A percentile compares a stretch with the other conserved stretches of the same genome.
These are phyloP conservation scores for Penicillium fuscoglaucum DNA, from an alignment of 2,329 filamentous ascomycete species.

Conservation along the genomic window DNA sequence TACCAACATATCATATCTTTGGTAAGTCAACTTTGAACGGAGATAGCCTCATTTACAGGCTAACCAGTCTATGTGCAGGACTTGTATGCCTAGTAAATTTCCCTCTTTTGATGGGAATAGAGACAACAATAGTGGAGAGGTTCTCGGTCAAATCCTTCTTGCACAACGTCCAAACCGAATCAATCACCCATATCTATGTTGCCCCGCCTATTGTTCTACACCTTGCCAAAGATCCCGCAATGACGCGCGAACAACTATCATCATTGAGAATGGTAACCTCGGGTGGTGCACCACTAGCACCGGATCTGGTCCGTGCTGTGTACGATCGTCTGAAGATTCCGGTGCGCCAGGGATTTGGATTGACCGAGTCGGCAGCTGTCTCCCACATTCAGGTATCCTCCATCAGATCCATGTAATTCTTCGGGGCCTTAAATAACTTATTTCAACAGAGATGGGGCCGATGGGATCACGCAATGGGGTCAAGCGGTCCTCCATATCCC, in stretches of 20 bases:
- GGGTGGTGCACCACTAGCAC: too few relatives aligned
- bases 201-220: conserved; percentile 23
- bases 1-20: conserved; percentile 23
- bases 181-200: conserved; percentile 17
- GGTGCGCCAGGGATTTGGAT: too few relatives aligned
- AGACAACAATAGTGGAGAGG: conserved; percentile 16
- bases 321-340: too few relatives aligned
- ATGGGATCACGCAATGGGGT: conserved; percentile 17
- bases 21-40: conserved; percentile 7
- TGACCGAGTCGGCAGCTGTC: too few relatives aligned
- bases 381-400: conserved; percentile 16
- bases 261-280: too few relatives aligned
- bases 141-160: conserved; percentile 19
- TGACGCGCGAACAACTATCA: too few relatives aligned
- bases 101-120: conserved; percentile 15
- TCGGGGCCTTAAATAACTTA: too few relatives aligned
- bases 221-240: too few relatives aligned
- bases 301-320: too few relatives aligned
- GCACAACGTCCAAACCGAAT: conserved; percentile 8
- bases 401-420: neutral
- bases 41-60: neutral
- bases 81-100: conserved; percentile 19
- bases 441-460: conserved; percentile 16
- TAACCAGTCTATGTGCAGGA: conserved; percentile 7
- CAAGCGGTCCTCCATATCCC: conserved; percentile 18